Conservation (phyloP, 805 yeast species). For the Lachancea sp. region DNA sequence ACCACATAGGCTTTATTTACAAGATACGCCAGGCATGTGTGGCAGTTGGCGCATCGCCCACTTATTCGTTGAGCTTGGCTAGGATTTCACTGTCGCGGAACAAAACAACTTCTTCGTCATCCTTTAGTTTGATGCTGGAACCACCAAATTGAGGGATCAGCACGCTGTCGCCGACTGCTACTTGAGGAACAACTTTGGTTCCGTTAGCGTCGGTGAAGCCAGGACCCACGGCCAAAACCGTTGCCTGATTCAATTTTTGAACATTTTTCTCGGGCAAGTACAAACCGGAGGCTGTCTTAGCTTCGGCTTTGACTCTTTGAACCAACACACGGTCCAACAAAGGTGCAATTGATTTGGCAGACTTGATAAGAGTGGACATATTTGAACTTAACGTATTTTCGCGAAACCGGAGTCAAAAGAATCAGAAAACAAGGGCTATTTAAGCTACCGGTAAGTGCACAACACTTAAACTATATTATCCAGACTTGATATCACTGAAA, state of each 20-base stretch:
- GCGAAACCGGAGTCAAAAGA: background rate
- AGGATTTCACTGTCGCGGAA: conserved; percentile 93
- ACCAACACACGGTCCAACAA: conserved; percentile 93
- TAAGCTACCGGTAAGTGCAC: background rate
- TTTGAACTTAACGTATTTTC: background rate
- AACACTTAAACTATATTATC: background rate
- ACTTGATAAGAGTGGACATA: conserved; percentile 60
- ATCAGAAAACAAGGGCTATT: background rate
- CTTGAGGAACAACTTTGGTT: conserved; percentile 62
- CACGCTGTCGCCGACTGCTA: conserved; percentile 87
- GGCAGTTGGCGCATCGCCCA: no score
- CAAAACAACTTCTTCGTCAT: conserved; percentile 65
- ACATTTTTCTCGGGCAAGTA: conserved; percentile 94
- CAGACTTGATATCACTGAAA: background rate
- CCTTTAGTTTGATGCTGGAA: conserved; percentile 77
- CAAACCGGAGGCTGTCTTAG: conserved; percentile 88
- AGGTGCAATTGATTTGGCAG: conserved; percentile 84
- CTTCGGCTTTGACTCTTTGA: conserved; percentile 86
- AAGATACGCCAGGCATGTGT: background rate
- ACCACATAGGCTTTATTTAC: background rate
- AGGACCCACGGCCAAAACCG: conserved; percentile 92
- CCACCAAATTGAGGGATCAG: conserved; percentile 95
- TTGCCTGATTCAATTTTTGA: conserved; percentile 87
- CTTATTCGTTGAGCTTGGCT: conserved; percentile 73
- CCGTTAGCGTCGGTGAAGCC: conserved; percentile 79